phyloP scores from a whole-genome alignment of 148 eudicot species.

The Beta vulgaris region DNA sequence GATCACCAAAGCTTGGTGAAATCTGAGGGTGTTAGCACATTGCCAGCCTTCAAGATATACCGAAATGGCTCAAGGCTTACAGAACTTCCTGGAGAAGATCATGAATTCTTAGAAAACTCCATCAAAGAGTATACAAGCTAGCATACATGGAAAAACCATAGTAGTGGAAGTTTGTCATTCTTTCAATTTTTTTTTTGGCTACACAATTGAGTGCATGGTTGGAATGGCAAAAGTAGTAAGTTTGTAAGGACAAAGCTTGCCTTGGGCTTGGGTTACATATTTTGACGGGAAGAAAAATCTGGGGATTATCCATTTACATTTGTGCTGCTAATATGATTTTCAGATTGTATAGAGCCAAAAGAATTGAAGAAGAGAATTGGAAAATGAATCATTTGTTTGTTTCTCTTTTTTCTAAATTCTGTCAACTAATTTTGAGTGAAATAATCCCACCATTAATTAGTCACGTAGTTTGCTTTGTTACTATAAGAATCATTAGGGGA shows the following conservation, averaged over 20 bases:
- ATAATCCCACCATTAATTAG: no score
- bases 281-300: neutral
- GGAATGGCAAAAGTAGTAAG: neutral
- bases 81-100: conserved; percentile 48
- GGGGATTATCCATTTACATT: neutral
- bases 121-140: conserved; percentile 36
- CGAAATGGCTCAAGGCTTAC: conserved; percentile 40
- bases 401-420: neutral
- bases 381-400: conserved; percentile 16
- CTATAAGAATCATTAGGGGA: no score
- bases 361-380: neutral
- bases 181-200: conserved; percentile 2
- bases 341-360: conserved; percentile 8
- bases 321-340: conserved; percentile 11
- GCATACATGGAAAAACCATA: conserved; percentile 6
- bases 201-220: conserved; percentile 8
- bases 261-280: neutral
- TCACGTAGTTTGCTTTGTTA: no score
- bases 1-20: conserved; percentile 37
- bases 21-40: conserved; percentile 44
- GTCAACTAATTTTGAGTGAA: conserved; percentile 12
- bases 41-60: conserved; percentile 59
- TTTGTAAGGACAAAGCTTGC: neutral
- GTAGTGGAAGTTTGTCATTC: conserved; percentile 13
- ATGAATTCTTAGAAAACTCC: conserved; percentile 44